Conservation (phyloP, 2,329 filamentous ascomycete species). For the Aspergillus quadricinctus region DNA sequence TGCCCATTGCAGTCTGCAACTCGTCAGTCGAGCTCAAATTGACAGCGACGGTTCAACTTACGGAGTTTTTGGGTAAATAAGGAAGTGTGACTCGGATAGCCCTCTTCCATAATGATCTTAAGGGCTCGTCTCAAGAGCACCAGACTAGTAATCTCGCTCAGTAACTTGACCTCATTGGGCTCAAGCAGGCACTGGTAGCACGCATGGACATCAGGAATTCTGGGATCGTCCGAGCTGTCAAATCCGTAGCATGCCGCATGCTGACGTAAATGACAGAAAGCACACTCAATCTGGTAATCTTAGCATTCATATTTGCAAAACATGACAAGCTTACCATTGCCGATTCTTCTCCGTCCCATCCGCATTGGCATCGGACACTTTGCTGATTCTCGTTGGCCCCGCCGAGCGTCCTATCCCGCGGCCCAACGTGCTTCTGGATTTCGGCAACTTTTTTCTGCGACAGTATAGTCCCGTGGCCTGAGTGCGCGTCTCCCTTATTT, state of each 20-base stretch:
- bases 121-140: conserved; percentile 26
- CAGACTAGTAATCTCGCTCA: conserved; percentile 24
- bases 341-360: conserved; percentile 33
- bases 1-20: conserved; percentile 27
- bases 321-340: conserved; percentile 35
- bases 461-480: conserved; percentile 10
- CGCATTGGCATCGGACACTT: conserved; percentile 40
- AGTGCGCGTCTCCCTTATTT: conserved; percentile 5
- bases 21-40: conserved; percentile 8
- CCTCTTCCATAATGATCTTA: conserved; percentile 25
- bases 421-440: conserved; percentile 11
- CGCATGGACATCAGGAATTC: conserved; percentile 39
- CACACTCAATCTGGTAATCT: conserved; percentile 38
- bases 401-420: not conserved
- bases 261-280: conserved; percentile 43
- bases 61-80: conserved; percentile 28
- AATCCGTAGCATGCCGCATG: conserved; percentile 48
- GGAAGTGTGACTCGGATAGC: conserved; percentile 22
- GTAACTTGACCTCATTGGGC: conserved; percentile 21
- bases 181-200: conserved; percentile 46
- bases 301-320: conserved; percentile 5
- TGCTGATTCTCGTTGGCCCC: not conserved
- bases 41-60: conserved; percentile 14
- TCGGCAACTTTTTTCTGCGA: conserved; percentile 13
- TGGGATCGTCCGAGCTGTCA: conserved; percentile 30